Base-by-base conservation (phyloP, 805 yeast species). In the Lipomyces sp. region DNA sequence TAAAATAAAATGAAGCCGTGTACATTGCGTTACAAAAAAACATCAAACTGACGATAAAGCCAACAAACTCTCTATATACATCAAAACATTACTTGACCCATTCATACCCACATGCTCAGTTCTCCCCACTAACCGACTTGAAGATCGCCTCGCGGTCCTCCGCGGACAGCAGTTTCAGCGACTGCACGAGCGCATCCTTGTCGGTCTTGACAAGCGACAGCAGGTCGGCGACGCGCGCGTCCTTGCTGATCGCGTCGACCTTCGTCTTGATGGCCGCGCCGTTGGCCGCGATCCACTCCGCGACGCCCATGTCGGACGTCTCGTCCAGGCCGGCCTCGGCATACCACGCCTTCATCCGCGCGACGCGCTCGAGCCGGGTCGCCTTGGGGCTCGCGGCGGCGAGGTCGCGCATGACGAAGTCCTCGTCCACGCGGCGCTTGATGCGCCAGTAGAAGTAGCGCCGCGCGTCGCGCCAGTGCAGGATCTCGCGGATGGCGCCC, bases 401-500 rank as follows among this genome's bases (percentile, higher is more conserved):
- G 60, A 90, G 78, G 66, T 85, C 79, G 69, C 79, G 82, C 68
- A 88, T 74, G 67, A 91, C 74, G 70, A 88, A 87, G 70, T 87
- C 95, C 72, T 93, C 98, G 67, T 86, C 83, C 70, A 93, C 75
- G 70, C 96, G 87, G 73, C 98, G 84, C 74, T 97, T 86, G 56
- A 88, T 80, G 72, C 99, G 83, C 98, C 98, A 93, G 93, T 87
- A 93, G 82, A 93, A 93, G 82, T 78, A 86, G 65, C 98, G 82
- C 77, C 99, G 87, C 28, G 97, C 80, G 44, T 89, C 77, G 40
- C 70, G 69, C 96, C 96, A 90, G 64, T 84, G 82, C 47, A 93
- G 72, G 63, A 88, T 93, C 67, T 85, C 84, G 62, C 84, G 79
- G 63, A 93, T 88, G 52, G 84, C 85, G 52, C 91, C 95, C 79